Percentiles rank a stretch among this genome's conserved stretches.
Evolutionary conservation across 495 filamentous ascomycete species (phyloP).

Genomic region (Symbiotaphrina buchneri): DNA sequence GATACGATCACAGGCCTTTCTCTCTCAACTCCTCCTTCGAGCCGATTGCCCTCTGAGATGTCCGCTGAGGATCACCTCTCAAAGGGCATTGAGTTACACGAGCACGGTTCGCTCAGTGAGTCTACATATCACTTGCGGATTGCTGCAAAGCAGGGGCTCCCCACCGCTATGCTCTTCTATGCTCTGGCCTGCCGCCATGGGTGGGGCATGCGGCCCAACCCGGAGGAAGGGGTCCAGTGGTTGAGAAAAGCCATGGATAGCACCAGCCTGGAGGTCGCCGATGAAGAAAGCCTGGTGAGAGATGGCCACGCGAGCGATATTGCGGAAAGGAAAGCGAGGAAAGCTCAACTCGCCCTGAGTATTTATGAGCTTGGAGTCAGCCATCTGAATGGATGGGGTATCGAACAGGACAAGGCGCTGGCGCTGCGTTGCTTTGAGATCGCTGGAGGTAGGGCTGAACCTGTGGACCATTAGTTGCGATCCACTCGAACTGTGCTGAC

Average conservation of each 20-base stretch:
- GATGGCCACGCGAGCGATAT: conserved; percentile 39
- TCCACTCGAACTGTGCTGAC: too few relatives aligned
- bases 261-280: conserved; percentile 59
- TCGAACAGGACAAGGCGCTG: conserved; percentile 71
- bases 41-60: conserved; percentile 31
- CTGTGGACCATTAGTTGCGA: too few relatives aligned
- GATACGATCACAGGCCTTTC: conserved; percentile 9
- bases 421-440: conserved; percentile 91
- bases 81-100: conserved; percentile 73
- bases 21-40: conserved; percentile 9
- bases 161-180: conserved; percentile 88
- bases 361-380: conserved; percentile 94
- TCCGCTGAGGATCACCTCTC: conserved; percentile 70
- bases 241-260: conserved; percentile 70
- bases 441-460: conserved; percentile 57
- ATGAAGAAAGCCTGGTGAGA: conserved; percentile 45
- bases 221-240: conserved; percentile 75
- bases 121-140: conserved; percentile 90
- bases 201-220: conserved; percentile 91
- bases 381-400: conserved; percentile 96
- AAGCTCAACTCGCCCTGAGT: conserved; percentile 81
- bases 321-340: conserved; percentile 48
- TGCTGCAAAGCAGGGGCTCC: conserved; percentile 64
- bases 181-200: conserved; percentile 93
- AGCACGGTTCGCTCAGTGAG: conserved; percentile 64